phyloP scores from a whole-genome alignment of 1,139 yeast genomes.

The Kodamaea sp. region DNA sequence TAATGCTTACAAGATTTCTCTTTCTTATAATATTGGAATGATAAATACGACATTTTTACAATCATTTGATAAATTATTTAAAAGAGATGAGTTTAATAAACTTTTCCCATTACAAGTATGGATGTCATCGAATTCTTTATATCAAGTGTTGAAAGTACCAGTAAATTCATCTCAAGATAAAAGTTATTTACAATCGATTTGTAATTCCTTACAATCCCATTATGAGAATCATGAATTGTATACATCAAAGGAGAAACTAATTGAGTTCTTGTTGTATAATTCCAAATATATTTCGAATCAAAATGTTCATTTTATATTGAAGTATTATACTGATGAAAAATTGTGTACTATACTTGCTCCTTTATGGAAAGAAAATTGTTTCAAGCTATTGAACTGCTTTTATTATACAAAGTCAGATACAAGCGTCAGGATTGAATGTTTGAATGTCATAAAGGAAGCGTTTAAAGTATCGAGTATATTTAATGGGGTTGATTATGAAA shows the following conservation, averaged over 20 bases:
- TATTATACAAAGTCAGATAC: constrained; percentile 25
- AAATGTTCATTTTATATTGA: constrained; percentile 39
- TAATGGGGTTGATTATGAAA: constrained; percentile 25
- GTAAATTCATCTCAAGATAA: constrained; percentile 31
- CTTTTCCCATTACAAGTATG: constrained; percentile 46
- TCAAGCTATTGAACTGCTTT: constrained; percentile 44
- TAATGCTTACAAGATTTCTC: constrained; percentile 20
- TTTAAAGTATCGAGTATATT: constrained; percentile 35
- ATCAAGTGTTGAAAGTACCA: constrained; percentile 25
- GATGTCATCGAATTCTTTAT: constrained; percentile 47
- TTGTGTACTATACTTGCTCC: constrained; percentile 53
- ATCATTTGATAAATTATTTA: constrained; percentile 32
- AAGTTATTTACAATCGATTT: constrained; percentile 33
- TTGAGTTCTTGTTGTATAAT: constrained; percentile 41
- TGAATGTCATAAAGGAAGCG: constrained; percentile 43
- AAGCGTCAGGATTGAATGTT: constrained; percentile 36
- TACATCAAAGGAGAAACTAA: constrained; percentile 45
- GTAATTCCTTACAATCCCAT: constrained; percentile 32
- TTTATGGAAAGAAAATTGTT: constrained; percentile 50
- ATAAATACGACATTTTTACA: constrained; percentile 33
- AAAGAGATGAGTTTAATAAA: constrained; percentile 20
- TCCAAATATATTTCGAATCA: constrained; percentile 34
- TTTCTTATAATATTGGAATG: constrained; percentile 27
- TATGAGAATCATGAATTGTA: constrained; percentile 36
- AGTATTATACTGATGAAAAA: constrained; percentile 47